Evolutionary conservation across 768 basidiomycete species (phyloP).

Genomic region (Daedaleopsis sinensis): DNA sequence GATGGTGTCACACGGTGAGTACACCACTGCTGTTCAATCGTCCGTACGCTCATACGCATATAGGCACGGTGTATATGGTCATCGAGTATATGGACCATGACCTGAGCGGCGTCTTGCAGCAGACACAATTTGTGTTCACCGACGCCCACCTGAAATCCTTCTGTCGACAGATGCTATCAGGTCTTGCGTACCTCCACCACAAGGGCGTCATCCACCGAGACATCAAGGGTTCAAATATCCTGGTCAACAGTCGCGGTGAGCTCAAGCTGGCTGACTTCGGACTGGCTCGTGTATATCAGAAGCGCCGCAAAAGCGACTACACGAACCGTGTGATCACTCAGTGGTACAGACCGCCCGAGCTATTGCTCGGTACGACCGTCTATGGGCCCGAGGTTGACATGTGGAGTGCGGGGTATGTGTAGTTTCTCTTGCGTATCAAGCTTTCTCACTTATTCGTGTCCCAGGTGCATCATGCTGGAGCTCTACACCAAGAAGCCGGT

Average conservation of each 20-base stretch:
- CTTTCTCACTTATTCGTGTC: neutral
- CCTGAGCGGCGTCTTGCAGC: constrained; percentile 90
- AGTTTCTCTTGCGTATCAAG: neutral
- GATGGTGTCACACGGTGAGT: constrained; percentile 95
- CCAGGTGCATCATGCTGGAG: constrained; percentile 97
- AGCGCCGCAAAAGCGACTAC: constrained; percentile 87
- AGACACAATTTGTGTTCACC: constrained; percentile 84
- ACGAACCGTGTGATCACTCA: constrained; percentile 99
- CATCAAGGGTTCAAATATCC: constrained; percentile 98
- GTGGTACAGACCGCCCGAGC: constrained; percentile 97
- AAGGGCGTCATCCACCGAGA: constrained; percentile 97
- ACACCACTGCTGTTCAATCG: neutral
- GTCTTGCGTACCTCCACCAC: constrained; percentile 93
- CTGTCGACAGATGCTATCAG: constrained; percentile 93
- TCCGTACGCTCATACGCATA: neutral
- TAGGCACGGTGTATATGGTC: constrained; percentile 98
- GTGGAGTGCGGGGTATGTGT: constrained; percentile 95
- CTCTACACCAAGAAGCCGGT: constrained; percentile 93
- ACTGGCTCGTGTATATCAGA: constrained; percentile 94
- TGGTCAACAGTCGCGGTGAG: constrained; percentile 88
- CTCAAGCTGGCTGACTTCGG: constrained; percentile 98
- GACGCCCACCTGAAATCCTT: constrained; percentile 94
- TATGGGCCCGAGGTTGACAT: constrained; percentile 99
- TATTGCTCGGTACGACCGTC: constrained; percentile 92
- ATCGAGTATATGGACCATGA: constrained; percentile 99